Base-by-base conservation (phyloP, 2,329 filamentous ascomycete species). In the Sporothrix brunneoviolacea region DNA sequence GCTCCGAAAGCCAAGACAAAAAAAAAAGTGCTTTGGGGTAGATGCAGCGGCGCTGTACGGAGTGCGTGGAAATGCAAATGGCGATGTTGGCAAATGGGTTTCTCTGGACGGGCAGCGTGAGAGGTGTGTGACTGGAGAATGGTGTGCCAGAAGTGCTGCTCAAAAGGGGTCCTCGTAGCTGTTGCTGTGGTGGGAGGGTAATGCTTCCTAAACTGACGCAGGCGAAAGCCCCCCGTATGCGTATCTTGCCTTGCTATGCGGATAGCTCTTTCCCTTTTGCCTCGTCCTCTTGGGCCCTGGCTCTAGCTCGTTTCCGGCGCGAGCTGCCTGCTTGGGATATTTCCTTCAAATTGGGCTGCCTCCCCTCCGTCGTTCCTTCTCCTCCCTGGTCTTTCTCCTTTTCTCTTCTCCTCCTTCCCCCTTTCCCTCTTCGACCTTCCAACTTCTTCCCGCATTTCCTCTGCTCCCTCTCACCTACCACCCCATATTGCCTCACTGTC, bases 291-390 rank as follows among this genome's bases (percentile, higher is more conserved):
- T 28, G 6, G n/a, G 24, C 18, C n/a, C 32, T 36, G 28, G 12
- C 15, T 28, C 21, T 22, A 16, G 8, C 35, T 39, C 8, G 32
- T 40, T 19, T 24, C 24, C 38, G 18, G 22, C 32, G 33, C 24
- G 36, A 48, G 27, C 45, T 48, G 35, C 36, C 36, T 40, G 18
- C 21, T 40, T 30, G 16, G 19, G 30, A n/a, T 35, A 36, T 51
- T 50, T 50, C 36, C 40, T 47, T 50, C 46, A 53, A 37, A 47
- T 42, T 42, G 51, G 41, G 40, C 36, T 33, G 37, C 33, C 36
- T 46, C 47, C 41, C 46, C 37, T 30, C 37, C 30, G 32, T 13
- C 37, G 18, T 21, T 42, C 18, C 15, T 5, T 30, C 28, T 28
- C 33, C n/a, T 15, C 30, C 19, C 16, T 30, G 28, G n/a, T 47